Conservation (phyloP, 1,284 basidiomycete genomes). For the Trametes pubescens region DNA sequence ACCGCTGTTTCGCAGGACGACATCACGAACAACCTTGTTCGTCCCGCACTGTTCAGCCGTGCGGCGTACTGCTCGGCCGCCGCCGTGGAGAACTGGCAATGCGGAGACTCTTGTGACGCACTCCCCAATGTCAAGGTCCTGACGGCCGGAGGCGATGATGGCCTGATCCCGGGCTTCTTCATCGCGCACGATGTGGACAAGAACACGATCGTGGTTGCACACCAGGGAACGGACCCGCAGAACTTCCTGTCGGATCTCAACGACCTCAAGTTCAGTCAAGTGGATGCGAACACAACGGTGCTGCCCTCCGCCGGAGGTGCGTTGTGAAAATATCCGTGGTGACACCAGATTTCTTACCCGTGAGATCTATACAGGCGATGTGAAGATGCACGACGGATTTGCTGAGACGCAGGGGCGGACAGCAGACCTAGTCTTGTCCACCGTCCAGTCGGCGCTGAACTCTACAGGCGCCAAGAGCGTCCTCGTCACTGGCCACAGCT, state of each 20-base stretch:
- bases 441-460: constrained; percentile 47
- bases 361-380: constrained; percentile 32
- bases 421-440: constrained; percentile 48
- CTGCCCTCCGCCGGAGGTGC: constrained; percentile 45
- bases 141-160: constrained; percentile 66
- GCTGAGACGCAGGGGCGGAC: constrained; percentile 53
- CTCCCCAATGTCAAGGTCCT: constrained; percentile 43
- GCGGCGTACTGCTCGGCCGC: constrained; percentile 49
- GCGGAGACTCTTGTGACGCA: constrained; percentile 4
- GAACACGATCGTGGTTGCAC: constrained; percentile 53
- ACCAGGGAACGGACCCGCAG: constrained; percentile 54
- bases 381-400: constrained; percentile 54
- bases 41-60: constrained; percentile 50
- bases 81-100: constrained; percentile 1
- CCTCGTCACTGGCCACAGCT: constrained; percentile 47
- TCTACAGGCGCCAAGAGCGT: constrained; percentile 47
- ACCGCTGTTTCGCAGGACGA: constrained; percentile 34
- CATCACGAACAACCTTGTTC: constrained; percentile 42
- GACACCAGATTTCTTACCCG: background rate
- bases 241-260: constrained; percentile 54
- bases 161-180: constrained; percentile 42
- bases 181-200: constrained; percentile 50
- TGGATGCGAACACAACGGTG: constrained; percentile 46
- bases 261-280: constrained; percentile 48
- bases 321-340: background rate